A percentile compares a stretch with the other conserved stretches of the same genome.
phyloP scores from a whole-genome alignment of 306 rosid species.

The Arachis hypogaea region DNA sequence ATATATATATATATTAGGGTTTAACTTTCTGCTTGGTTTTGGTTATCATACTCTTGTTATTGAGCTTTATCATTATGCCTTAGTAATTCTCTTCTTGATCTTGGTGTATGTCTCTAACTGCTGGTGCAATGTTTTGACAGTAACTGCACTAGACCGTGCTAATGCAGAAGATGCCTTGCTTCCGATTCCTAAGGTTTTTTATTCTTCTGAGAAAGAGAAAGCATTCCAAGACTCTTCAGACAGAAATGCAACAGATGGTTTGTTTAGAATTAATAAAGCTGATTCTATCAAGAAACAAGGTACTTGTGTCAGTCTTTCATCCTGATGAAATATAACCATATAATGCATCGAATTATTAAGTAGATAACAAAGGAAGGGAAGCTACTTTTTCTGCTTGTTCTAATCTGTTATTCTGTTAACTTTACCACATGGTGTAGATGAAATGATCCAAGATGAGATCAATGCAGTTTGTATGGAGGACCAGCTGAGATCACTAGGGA shows the following conservation, averaged over 20 bases:
- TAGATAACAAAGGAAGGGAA: slow-evolving; percentile 31
- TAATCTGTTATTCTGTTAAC: slow-evolving; percentile 34
- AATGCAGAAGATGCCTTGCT: slow-evolving; percentile 91
- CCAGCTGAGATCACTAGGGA: slow-evolving; percentile 63
- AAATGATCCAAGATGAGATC: slow-evolving; percentile 45
- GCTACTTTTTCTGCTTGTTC: slow-evolving; percentile 27
- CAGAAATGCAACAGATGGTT: slow-evolving; percentile 42
- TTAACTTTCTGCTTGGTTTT: slow-evolving; percentile 26
- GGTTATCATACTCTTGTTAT: slow-evolving; percentile 35
- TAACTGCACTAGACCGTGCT: slow-evolving; percentile 83
- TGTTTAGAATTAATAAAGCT: slow-evolving; percentile 41
- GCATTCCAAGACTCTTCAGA: slow-evolving; percentile 43
- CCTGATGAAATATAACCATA: slow-evolving; percentile 27
- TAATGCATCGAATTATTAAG: slow-evolving; percentile 18
- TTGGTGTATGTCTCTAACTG: slow-evolving; percentile 39
- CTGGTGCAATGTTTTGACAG: slow-evolving; percentile 55
- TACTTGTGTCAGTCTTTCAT: slow-evolving; percentile 34
- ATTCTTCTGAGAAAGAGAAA: slow-evolving; percentile 54
- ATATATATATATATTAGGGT: background rate
- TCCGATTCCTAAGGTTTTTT: slow-evolving; percentile 76
- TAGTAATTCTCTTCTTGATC: slow-evolving; percentile 13
- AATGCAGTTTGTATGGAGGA: slow-evolving; percentile 74
- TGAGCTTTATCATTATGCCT: slow-evolving; percentile 32
- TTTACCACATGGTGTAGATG: slow-evolving; percentile 60
- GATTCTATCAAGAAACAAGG: slow-evolving; percentile 55